phyloP scores from a whole-genome alignment of 495 filamentous ascomycete species.

The Achaetomiella virescens region DNA sequence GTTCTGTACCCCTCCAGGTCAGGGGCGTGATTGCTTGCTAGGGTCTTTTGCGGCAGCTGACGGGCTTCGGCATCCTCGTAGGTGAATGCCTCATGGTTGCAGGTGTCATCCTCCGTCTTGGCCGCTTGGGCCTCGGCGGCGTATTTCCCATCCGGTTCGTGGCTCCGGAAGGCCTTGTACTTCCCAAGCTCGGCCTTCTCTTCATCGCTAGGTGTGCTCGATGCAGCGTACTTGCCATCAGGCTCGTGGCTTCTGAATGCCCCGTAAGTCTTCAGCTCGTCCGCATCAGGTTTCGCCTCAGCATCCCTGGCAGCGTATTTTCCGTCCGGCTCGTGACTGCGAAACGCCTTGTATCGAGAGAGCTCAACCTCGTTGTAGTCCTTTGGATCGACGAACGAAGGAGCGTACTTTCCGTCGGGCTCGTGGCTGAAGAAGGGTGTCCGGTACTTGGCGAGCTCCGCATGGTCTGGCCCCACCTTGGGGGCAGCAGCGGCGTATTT shows the following conservation, averaged over 20 bases:
- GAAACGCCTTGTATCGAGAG: conserved; percentile 20
- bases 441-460: conserved; percentile 13
- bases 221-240: conserved; percentile 1
- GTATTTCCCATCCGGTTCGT: conserved; percentile 22
- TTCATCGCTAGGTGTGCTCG: too few relatives aligned
- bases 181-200: not conserved
- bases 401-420: conserved; percentile 26
- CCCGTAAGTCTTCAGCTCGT: not conserved
- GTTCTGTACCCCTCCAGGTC: conserved; percentile 28
- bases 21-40: not conserved
- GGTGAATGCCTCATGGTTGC: conserved; percentile 28
- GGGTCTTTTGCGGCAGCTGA: not conserved
- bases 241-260: not conserved
- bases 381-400: conserved; percentile 9
- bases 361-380: conserved; percentile 18
- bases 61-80: conserved; percentile 27
- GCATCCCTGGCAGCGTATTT: too few relatives aligned
- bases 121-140: conserved; percentile 7
- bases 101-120: conserved; percentile 26
- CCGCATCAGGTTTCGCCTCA: not conserved
- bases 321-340: conserved; percentile 6
- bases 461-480: not conserved
- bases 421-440: conserved; percentile 29
- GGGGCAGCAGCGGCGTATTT: conserved; percentile 19
- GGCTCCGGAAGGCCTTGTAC: conserved; percentile 3